These are phyloP conservation scores for Ilyonectria robusta DNA, from an alignment of 2,329 filamentous ascomycete genomes.

Conservation along the genomic window DNA sequence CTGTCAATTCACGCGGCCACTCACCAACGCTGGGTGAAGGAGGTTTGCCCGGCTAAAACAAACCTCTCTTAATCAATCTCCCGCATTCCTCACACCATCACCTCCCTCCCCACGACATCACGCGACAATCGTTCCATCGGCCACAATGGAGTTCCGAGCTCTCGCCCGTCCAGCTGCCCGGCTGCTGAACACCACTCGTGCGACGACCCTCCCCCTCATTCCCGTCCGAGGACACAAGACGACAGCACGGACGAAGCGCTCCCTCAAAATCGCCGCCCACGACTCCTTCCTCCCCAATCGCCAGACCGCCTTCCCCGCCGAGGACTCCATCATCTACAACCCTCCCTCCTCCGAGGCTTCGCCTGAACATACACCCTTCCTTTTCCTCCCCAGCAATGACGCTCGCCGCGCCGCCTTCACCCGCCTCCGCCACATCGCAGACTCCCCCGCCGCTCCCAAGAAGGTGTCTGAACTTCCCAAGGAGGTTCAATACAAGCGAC, in stretches of 20 bases:
- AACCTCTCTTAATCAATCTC: not conserved
- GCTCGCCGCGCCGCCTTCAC: conserved; percentile 67
- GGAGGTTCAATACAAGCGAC: conserved; percentile 52
- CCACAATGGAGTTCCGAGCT: conserved; percentile 54
- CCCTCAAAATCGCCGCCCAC: conserved; percentile 73
- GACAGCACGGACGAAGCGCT: conserved; percentile 67
- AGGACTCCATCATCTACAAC: conserved; percentile 68
- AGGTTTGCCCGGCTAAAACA: conserved; percentile 27
- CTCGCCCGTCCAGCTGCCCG: conserved; percentile 53
- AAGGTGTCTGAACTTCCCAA: conserved; percentile 52
- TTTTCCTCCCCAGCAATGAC: conserved; percentile 73
- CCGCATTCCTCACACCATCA: not conserved
- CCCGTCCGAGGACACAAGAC: conserved; percentile 64
- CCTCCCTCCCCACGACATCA: conserved; percentile 4
- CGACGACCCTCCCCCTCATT: conserved; percentile 43
- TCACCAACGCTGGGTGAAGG: conserved; percentile 36
- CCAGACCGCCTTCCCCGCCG: conserved; percentile 48
- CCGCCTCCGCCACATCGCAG: conserved; percentile 56
- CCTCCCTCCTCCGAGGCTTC: conserved; percentile 68
- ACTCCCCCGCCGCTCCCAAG: conserved; percentile 39
- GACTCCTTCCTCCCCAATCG: conserved; percentile 68
- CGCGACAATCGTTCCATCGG: conserved; percentile 26
- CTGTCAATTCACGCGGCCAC: conserved; percentile 45
- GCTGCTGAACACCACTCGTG: conserved; percentile 49
- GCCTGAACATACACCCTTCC: conserved; percentile 76